Evolutionary conservation across 2,329 filamentous ascomycete genomes (phyloP).

Genomic region (Penicillium sp.): DNA sequence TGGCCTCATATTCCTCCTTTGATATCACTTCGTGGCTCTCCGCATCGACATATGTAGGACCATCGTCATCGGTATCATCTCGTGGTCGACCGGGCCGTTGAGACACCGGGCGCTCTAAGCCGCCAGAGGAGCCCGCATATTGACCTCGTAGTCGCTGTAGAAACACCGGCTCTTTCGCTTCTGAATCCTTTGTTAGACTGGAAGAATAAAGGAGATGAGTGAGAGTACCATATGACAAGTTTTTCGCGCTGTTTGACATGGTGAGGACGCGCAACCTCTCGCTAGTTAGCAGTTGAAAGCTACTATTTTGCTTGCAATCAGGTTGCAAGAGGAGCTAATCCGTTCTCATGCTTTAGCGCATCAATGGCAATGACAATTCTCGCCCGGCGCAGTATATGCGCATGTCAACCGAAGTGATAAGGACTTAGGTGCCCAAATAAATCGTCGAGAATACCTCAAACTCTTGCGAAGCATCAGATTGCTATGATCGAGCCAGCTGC

Average conservation of each 20-base stretch:
- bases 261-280: conserved; percentile 6
- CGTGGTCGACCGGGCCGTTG: conserved; percentile 42
- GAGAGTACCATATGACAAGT: conserved; percentile 50
- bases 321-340: neutral
- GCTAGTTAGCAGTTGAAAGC: neutral
- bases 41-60: conserved; percentile 51
- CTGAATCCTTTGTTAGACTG: conserved; percentile 27
- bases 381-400: neutral
- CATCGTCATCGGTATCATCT: conserved; percentile 45
- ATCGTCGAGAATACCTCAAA: neutral
- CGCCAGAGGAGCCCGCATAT: conserved; percentile 41
- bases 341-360: conserved; percentile 9
- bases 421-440: neutral
- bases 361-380: neutral
- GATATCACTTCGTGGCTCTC: conserved; percentile 50
- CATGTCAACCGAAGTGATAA: neutral
- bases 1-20: conserved; percentile 49
- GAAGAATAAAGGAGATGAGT: neutral
- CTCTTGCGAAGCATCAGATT: neutral
- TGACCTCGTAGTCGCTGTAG: conserved; percentile 47
- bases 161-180: conserved; percentile 50
- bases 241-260: conserved; percentile 50
- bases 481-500: conserved; percentile 4
- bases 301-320: neutral
- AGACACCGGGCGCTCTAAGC: conserved; percentile 42